Evolutionary conservation across 2,329 filamentous ascomycete genomes (phyloP), one percentile per base, ranked within the genome.

Genomic region (Pyricularia sp.): DNA sequence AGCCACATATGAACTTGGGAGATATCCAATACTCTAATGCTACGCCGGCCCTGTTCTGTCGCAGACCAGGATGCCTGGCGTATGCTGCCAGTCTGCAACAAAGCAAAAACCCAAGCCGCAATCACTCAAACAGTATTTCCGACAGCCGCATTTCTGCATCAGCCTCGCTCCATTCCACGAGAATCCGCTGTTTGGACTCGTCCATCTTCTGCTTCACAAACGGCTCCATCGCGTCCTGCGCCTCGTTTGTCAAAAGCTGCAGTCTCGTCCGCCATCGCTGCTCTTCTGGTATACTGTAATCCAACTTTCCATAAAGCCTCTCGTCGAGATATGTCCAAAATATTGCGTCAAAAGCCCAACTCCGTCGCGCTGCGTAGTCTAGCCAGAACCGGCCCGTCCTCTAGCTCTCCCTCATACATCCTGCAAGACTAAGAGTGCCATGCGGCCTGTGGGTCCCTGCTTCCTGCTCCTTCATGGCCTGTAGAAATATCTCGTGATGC

Each of bases 141-240:
- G 19, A 49, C 16, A 49, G 40, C 1, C 19, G 40, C 19, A 49
- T 49, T n/a, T 1, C 40, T 3, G 40, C 40, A 19, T 49, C 19
- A 49, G 16, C 10, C 1, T n/a, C 19, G 19, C 13, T 68, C 71
- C 71, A 74, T 10, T 71, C 65, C 7, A 73, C 69, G 6, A 74
- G 60, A 2, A 64, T 22, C 30, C 70, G 63, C 13, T 72, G 24
- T 26, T 6, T 31, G 68, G 62, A 70, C 60, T 75, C 71, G 24
- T 68, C 65, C 68, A 75, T 71, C 64, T 75, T 77, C 35, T n/a
- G 67, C 49, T 71, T 19, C 7, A 75, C 71, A 62, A 76, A 69
- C 0, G 62, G 44, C 53, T 76, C 73, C 72, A 75, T 74, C 0
- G 65, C 68, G 0, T 19, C 66, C 49, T 60, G 61, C 63, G 76